Evolutionary conservation across 1,139 yeast species (phyloP).

Genomic region (Debaryomyces sp.): DNA sequence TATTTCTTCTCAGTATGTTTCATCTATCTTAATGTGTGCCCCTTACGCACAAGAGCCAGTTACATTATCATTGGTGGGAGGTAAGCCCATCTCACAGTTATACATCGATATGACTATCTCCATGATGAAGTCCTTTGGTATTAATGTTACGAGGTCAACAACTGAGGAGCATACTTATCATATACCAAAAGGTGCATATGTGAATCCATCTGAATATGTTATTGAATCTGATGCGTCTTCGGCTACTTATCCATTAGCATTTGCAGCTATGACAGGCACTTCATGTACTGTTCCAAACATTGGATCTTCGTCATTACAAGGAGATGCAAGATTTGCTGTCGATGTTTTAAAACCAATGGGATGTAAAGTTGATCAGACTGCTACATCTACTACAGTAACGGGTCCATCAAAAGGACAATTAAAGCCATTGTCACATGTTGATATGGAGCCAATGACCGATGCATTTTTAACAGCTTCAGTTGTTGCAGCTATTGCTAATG

Average conservation of each 20-base stretch:
- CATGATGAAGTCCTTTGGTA: slow-evolving; percentile 92
- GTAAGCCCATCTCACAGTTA: slow-evolving; percentile 93
- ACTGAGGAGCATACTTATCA: slow-evolving; percentile 83
- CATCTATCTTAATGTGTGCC: slow-evolving; percentile 95
- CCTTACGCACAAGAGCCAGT: slow-evolving; percentile 92
- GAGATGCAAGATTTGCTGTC: slow-evolving; percentile 95
- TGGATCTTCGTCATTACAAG: slow-evolving; percentile 90
- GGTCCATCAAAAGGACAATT: slow-evolving; percentile 79
- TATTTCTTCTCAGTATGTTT: slow-evolving; percentile 95
- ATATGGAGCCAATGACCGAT: slow-evolving; percentile 99
- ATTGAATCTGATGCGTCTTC: slow-evolving; percentile 99
- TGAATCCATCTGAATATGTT: slow-evolving; percentile 80
- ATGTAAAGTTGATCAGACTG: slow-evolving; percentile 81
- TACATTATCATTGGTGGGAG: slow-evolving; percentile 87
- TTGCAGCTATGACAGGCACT: slow-evolving; percentile 97
- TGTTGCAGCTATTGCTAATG: slow-evolving; percentile 86
- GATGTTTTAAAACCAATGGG: slow-evolving; percentile 97
- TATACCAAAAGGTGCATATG: slow-evolving; percentile 82
- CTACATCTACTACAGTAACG: slow-evolving; percentile 83
- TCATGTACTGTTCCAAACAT: slow-evolving; percentile 92
- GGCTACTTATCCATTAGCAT: slow-evolving; percentile 96
- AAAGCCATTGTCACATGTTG: slow-evolving; percentile 72
- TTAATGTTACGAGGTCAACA: slow-evolving; percentile 69
- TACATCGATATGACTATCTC: slow-evolving; percentile 97
- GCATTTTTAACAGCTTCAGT: slow-evolving; percentile 97